Base-by-base conservation (phyloP, 163 green algal species). In the Prototheca cutis region DNA sequence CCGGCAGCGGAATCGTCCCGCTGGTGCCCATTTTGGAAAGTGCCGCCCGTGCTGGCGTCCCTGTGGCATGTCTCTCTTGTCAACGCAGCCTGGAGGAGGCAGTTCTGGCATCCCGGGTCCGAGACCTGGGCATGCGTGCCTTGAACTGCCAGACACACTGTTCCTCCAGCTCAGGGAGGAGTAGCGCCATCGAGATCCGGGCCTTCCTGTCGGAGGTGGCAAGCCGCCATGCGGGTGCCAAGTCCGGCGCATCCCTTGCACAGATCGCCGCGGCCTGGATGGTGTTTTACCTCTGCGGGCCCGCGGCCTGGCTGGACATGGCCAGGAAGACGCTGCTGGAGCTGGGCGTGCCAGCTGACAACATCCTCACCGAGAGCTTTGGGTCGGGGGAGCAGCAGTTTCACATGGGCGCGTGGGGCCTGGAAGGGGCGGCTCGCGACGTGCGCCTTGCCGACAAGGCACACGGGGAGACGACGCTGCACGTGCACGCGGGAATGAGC, bases 21-120 rank as follows among this genome's bases (percentile, higher is more conserved):
- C 48, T 54, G 48, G 7, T 54, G 48, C 48, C 48, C 48, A 54
- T 54, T 23, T 25, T 54, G n/a, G 48, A 54, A 25, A 52, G 7
- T 23, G 48, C 48, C 24, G 24, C 17, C 10, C 17, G 17, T 17
- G 18, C 17, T 5, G 42, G 42, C 42, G 18, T 28, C 18, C 6
- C 42, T 7, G 42, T 24, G 10, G 13, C 42, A 21, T 21, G 23
- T 5, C 13, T 51, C 18, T 17, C 18, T 24, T 51, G 42, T 21
- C 42, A 51, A 17, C 42, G 42, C 17, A 23, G 17, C 42, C 10
- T 21, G 10, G 42, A 51, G 42, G 42, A 51, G 17, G 42, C 23
- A 21, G 42, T 51, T 5, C 1, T 51, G 10, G 42, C 13, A 45
- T 45, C 13, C 36, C 36, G 1, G n/a, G n/a, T n/a, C n/a, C n/a